Base-by-base conservation (phyloP, 2,329 filamentous ascomycete species). In the Elsinoe ampelina region DNA sequence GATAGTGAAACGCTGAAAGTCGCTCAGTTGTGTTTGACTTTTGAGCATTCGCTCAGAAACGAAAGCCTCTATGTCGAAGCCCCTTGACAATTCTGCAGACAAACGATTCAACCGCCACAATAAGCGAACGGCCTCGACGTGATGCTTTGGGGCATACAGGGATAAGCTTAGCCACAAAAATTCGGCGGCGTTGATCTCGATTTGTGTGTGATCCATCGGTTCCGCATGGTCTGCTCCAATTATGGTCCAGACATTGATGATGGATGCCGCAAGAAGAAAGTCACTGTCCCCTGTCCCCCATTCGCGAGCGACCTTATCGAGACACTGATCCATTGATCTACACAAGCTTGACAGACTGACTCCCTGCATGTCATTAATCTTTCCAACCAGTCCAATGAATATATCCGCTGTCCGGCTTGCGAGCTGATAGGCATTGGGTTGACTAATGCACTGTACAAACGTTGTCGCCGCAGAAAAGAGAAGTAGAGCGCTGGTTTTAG, bases 81-180 rank as follows among this genome's bases (percentile, higher is more conserved):
- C 52, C 13, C 48, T 41, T 15, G 54, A 41, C 15, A 47, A 39
- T 19, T 34, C 47, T 22, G 34, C 41, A 1, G 85, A 81, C 11
- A 95, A 79, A 0, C 83, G 81, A 63, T 97, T 90, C 54, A 98
- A 74, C 62, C 89, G 83, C 88, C 93, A 95, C 38, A 98, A 74
- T 63, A 84, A 86, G 58, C 87, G 83, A 7, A 95, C 88, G 15
- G 90, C 85, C 72, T 98, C 95, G 32, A 98, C 91, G 66, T 97
- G 93, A 63, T 92, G 95, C 67, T 95, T 95, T 0, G 91, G 90
- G 60, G 85, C 84, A 11, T 84, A 78, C n/a, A 88, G 85, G 0
- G 89, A 87, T 38, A 98, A 73, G 65, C 88, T 89, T 4, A 75
- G 70, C 93, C 93, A 98, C 0, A 92, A 78, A 57, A 35, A 43